Conservation (phyloP, 2,329 filamentous ascomycete species). For the Botrytis byssoidea region DNA sequence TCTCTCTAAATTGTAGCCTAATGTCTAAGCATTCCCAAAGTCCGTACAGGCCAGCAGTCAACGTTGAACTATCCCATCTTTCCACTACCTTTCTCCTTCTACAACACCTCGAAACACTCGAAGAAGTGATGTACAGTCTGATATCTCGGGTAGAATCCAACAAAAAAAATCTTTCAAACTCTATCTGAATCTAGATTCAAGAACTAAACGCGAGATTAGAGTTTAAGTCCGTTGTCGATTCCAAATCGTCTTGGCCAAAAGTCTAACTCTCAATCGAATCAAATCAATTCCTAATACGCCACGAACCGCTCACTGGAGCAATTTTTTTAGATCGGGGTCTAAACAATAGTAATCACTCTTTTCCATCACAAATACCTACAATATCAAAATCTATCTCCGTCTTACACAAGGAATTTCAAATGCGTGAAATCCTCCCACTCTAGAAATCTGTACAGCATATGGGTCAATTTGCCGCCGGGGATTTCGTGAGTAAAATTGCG, state of each 20-base stretch:
- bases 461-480: background rate
- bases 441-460: background rate
- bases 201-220: background rate
- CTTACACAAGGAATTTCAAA: background rate
- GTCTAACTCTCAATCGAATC: background rate
- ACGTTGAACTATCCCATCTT: background rate
- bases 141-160: background rate
- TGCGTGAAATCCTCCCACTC: background rate
- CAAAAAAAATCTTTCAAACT: background rate
- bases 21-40: background rate
- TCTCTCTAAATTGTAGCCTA: background rate
- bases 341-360: background rate
- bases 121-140: background rate
- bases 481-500: background rate
- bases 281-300: background rate
- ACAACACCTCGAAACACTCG: background rate
- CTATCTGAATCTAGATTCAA: background rate
- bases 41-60: background rate
- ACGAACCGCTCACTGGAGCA: background rate
- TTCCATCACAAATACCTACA: background rate
- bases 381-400: background rate
- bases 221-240: background rate
- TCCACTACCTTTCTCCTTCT: background rate
- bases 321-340: background rate
- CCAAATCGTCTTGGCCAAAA: background rate